Conservation (phyloP, 2,329 filamentous ascomycete genomes). For the Fusarium buharicum region DNA sequence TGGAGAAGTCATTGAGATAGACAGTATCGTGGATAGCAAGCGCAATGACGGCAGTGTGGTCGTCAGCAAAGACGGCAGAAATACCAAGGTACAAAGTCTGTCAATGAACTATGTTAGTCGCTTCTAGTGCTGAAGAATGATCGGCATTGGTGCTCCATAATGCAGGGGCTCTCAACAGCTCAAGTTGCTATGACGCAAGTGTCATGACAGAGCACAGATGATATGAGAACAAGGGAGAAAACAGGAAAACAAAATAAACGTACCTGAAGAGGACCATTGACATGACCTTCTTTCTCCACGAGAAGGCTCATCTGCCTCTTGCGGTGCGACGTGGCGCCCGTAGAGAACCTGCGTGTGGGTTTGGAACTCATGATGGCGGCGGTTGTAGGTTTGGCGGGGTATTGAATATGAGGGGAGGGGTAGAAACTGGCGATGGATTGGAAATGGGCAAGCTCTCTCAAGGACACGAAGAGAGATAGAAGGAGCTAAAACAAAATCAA, state of each 20-base stretch:
- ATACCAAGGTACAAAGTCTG: slow-evolving; percentile 72
- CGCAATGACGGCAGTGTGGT: slow-evolving; percentile 67
- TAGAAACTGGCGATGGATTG: slow-evolving; percentile 8
- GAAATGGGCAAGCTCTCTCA: slow-evolving; percentile 8
- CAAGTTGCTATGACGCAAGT: slow-evolving; percentile 24
- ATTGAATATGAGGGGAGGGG: slow-evolving; percentile 23
- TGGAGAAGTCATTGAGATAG: slow-evolving; percentile 78
- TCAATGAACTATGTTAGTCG: slow-evolving; percentile 23
- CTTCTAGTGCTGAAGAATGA: background rate
- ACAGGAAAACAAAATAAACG: slow-evolving; percentile 21
- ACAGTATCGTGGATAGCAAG: slow-evolving; percentile 78
- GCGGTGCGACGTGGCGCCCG: slow-evolving; percentile 58
- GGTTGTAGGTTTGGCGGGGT: slow-evolving; percentile 22
- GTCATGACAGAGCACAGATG: slow-evolving; percentile 29
- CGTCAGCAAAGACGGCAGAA: slow-evolving; percentile 63
- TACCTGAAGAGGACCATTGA: slow-evolving; percentile 60
- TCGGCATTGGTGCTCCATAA: background rate
- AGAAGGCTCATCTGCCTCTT: slow-evolving; percentile 59
- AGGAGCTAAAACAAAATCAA: slow-evolving; percentile 12
- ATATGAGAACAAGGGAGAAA: background rate
- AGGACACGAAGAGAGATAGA: slow-evolving; percentile 12
- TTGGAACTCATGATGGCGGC: slow-evolving; percentile 44
- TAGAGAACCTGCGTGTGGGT: slow-evolving; percentile 55
- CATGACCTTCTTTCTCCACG: slow-evolving; percentile 55
- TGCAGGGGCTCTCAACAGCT: slow-evolving; percentile 3